Percentiles rank a stretch among this genome's conserved stretches.
phyloP scores from a whole-genome alignment of 345 rosid species.

The Hypericum androsaemum region DNA sequence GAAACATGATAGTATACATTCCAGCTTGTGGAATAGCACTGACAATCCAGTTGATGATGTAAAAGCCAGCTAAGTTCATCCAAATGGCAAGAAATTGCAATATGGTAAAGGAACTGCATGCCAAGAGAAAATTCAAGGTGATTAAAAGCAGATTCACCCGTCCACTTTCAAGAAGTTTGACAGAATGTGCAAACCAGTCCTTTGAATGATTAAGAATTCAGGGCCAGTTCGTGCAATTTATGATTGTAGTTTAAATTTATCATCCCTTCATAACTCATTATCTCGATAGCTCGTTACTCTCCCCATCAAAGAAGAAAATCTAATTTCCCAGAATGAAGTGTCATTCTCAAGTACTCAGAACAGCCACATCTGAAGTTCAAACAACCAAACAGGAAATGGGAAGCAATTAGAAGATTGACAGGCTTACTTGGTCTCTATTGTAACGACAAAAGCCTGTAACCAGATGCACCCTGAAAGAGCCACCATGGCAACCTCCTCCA shows the following conservation, averaged over 20 bases:
- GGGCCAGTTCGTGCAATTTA: no score
- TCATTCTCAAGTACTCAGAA: no score
- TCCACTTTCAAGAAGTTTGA: no score
- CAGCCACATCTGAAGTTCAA: no score
- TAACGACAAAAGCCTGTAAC: slow-evolving; percentile 94
- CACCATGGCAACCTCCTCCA: slow-evolving; percentile 93
- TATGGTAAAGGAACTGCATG: slow-evolving; percentile 77
- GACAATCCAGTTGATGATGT: slow-evolving; percentile 68
- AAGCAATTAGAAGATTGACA: background rate
- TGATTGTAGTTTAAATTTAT: no score
- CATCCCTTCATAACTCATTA: no score
- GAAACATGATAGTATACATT: slow-evolving; percentile 93
- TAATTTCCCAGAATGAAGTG: no score
- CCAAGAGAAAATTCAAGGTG: slow-evolving; percentile 4
- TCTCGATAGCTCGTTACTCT: no score
- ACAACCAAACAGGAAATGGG: no score
- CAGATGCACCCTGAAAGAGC: slow-evolving; percentile 97
- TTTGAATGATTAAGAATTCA: no score
- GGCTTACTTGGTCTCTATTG: slow-evolving; percentile 86
- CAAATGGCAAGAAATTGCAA: slow-evolving; percentile 88
- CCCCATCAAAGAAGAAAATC: no score
- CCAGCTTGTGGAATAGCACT: slow-evolving; percentile 79
- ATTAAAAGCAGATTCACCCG: background rate
- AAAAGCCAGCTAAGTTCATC: slow-evolving; percentile 81
- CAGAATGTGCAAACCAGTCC: no score